Conservation (phyloP, 495 filamentous ascomycete species). For the Viridothelium virens region DNA sequence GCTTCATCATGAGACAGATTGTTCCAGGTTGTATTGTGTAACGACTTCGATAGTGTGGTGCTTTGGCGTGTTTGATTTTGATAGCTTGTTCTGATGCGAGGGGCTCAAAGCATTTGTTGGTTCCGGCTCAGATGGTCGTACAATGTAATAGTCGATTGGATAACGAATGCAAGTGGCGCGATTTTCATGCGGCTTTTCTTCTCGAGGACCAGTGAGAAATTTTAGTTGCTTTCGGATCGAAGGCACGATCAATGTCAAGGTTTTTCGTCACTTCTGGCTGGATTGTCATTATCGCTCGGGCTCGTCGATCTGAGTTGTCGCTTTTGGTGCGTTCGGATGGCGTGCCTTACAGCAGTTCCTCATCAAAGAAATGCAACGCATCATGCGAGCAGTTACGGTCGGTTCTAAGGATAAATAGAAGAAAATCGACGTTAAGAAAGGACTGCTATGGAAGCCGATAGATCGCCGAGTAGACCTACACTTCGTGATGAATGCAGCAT, state of each 20-base stretch:
- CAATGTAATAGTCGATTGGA: neutral
- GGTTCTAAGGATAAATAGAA: neutral
- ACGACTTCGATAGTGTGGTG: neutral
- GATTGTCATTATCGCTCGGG: neutral
- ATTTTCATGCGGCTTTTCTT: neutral
- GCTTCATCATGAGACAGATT: conserved; percentile 1
- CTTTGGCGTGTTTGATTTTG: neutral
- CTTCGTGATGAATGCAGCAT: neutral
- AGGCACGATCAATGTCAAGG: neutral
- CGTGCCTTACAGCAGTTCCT: neutral
- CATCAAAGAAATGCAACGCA: conserved; percentile 3
- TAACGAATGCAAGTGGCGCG: neutral
- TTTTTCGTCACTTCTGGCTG: neutral
- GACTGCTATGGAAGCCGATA: neutral
- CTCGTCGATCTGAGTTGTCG: neutral
- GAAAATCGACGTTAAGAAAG: conserved; percentile 4
- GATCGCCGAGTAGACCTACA: neutral
- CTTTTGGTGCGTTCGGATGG: neutral
- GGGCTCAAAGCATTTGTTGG: neutral
- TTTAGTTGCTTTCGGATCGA: neutral
- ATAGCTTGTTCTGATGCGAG: neutral
- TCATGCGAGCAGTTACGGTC: neutral
- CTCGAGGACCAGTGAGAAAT: no score
- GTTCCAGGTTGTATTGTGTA: neutral
- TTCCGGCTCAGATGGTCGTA: neutral